Base-by-base conservation (phyloP, 139 green algal species). In the Coelastrella sp. region DNA sequence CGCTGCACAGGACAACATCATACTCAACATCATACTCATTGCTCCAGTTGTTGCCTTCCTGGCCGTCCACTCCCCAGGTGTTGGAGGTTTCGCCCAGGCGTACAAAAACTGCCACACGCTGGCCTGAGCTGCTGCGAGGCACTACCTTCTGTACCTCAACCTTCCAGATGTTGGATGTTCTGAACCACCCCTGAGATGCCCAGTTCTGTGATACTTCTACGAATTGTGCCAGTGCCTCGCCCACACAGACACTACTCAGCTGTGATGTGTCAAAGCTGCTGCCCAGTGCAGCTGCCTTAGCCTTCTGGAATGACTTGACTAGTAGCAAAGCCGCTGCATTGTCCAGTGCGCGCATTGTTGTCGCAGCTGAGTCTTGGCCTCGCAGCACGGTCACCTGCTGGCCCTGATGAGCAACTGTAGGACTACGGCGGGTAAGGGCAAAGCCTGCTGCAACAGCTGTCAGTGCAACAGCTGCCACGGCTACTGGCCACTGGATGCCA, bases 1-100 rank as follows among this genome's bases (percentile, higher is more conserved):
- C 88, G 8, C 68, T 76, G 78, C 88, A 87, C 56, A 87, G 56
- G 57, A 76, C 70, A 68, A 91, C 72, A 20, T 86, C 76, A 59
- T 91, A 91, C 70, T 88, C 80, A 8, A 88, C 88, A 56, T 91
- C 81, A 35, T 88, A 91, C 68, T 88, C 88, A 57, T 86, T 88
- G 80, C 78, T 84, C 68, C 80, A 86, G 80, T 68, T 84, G 80
- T 59, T 87, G 80, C 66, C 81, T 58, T 86, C 57, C 80, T 81
- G 80, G 24, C 88, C 88, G 57, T 88, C 88, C 60, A 91, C 76
- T 72, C 80, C 88, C 68, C 58, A 89, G 14, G 81, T 88, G 27
- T 58, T 68, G 24, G 58, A 56, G 0, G 49, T 78, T 35, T 91
- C 88, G 6, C 81, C 76, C 24, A 91, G n/a, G 35, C 61, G 76